Base-by-base conservation (phyloP, 2,329 filamentous ascomycete genomes). In the Huntiella savannae region DNA sequence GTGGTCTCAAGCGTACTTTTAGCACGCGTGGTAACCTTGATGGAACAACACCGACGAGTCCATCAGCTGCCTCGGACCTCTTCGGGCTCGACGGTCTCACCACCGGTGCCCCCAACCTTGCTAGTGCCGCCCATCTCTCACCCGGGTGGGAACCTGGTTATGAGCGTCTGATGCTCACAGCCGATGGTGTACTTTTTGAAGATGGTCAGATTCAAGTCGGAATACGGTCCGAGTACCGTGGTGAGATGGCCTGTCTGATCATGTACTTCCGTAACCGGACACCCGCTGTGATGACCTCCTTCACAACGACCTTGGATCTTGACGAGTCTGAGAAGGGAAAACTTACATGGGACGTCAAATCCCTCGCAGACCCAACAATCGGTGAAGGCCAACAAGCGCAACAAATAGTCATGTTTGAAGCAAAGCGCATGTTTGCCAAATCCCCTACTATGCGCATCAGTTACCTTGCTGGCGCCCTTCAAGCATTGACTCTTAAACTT, bases 241-340 rank as follows among this genome's bases (percentile, higher is more conserved):
- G 79, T n/a, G 84, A 94, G 58, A 80, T 95, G 66, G 91, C 91
- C 37, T 94, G 91, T 56, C 67, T 98, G 51, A 96, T 98, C 55
- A 66, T 94, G 44, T 98, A 96, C 62, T 94, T 96, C 60, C 82
- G 79, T 51, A 98, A 98, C 68, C 94, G 94, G 64, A 86, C 85
- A 1, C 78, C 84, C 0, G 79, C 82, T 34, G 65, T 81, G 0
- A 81, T 98, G 55, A 82, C 77, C 46, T 94, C 87, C 0, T 93
- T 98, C 59, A 96, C 91, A 0, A 96, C 91, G 1, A 92, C 88
- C 0, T 66, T 96, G 41, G 87, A 96, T 58, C 78, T 93, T 52
- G 79, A 86, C 47, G 69, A 72, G 47, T 64, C 62, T 46, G 76
- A 79, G 50, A 78, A 75, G 60, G 61, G 61, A 32, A 76, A 74